Base-by-base conservation (phyloP, 331 rosid genomes). In the Acacia pycnantha region DNA sequence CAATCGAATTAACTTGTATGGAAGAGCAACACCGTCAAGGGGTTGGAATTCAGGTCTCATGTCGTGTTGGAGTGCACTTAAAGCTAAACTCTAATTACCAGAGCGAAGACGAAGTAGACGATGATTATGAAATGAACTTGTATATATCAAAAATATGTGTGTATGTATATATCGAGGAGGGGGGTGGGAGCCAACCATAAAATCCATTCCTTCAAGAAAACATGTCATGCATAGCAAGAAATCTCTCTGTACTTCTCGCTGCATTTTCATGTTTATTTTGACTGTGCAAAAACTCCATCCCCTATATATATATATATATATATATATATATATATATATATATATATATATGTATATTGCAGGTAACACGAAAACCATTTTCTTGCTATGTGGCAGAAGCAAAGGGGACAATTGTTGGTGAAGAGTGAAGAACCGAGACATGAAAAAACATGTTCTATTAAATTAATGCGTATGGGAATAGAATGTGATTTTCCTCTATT, bases 41-140 rank as follows among this genome's bases (percentile, higher is more conserved):
- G 77, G 82, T 79, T 73, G 78, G 84, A 77, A 73, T 90, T 86
- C 88, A 90, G 94, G 88, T 92, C 82, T 76, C 69, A 84, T 89
- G 97, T 92, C 97, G 84, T 83, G 87, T 68, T 92, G 79, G 93
- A 90, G 93, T 92, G 93, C 79, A 48, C 72, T 74, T 85, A 86
- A 92, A 92, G 97, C 15, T 84, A 77, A 73, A 82, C 46, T 81
- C 77, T 82, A 70, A 75, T 81, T 65, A 80, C 68, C 19, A 58
- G 27, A 77, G 31, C 76, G 67, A 22, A 21, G 70, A 59, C 61
- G 56, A 16, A 11, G 70, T 18, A 29, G 24, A 21, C 35, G 48
- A 12, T 41, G 15, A 61, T 24, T 31, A 22, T 1, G 29, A n/a
- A 70, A 15, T 31, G 19, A 11, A 61, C 1, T 15, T 12, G 4